Base-by-base conservation (phyloP, 345 rosid genomes). In the Eucalyptus erythrocorys region DNA sequence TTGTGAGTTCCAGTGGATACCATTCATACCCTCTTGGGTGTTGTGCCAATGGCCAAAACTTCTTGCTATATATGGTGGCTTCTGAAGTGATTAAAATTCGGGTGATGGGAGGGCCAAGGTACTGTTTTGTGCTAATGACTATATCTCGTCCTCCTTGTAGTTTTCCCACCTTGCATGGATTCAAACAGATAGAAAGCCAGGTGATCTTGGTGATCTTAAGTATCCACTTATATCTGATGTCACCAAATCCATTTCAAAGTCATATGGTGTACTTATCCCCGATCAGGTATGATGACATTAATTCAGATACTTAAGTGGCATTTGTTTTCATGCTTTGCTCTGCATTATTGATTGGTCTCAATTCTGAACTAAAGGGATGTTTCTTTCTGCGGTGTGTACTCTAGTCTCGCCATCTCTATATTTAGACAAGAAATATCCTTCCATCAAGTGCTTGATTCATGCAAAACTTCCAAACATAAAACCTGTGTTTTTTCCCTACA, bases 151-250 rank as follows among this genome's bases (percentile, higher is more conserved):
- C 42, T 90, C 17, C 80, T 8, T 89, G 88, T 87, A 98, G 99
- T 98, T 96, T 92, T 96, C 99, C 24, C 99, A 97, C 89, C 97
- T 98, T 91, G 99, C 99, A 42, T 98, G 99, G 99, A 95, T 98
- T 55, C 99, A 98, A 93, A 97, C 99, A 42, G 99, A 97, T 87
- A 98, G 99, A 85, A 96, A 98, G 92, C 93, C 99, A 5, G 99
- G 99, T 80, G 99, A 99, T 45, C 99, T 98, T 88, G 99, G 99
- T 90, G 99, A 98, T 92, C 91, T 98, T 92, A 98, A 94, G 43
- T 98, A 96, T 85, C 98, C 99, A 64, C 94, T 97, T 71, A 86
- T 98, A 86, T 95, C 99, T 76, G 99, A 98, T 91, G 93, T 96
- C 89, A 98, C 98, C 87, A 98, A 96, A 91, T 93, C 98, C n/a